Percentiles rank a stretch among this genome's conserved stretches.
These are phyloP conservation scores for Metschnikowia kofuensis DNA, from an alignment of 805 yeast genomes.

Conservation along the genomic window DNA sequence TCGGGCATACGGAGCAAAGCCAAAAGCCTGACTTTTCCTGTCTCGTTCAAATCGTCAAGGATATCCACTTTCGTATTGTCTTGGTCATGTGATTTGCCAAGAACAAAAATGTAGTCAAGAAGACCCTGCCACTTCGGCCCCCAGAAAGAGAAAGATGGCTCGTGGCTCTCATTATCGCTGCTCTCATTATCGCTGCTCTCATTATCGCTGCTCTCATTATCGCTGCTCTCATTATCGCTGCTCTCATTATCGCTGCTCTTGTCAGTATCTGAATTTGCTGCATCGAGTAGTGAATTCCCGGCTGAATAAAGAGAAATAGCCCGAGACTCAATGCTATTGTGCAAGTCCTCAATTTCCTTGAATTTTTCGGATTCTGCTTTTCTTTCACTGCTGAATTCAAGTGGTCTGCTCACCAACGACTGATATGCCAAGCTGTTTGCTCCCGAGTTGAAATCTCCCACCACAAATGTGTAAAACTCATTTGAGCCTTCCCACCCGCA, in stretches of 20 bases:
- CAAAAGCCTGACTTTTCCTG: conserved; percentile 1
- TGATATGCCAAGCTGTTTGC: conserved; percentile 1
- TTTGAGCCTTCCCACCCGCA: neutral
- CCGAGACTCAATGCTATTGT: neutral
- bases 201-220: no score
- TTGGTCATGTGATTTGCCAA: neutral
- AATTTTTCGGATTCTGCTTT: no score
- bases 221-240: no score
- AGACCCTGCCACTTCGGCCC: conserved; percentile 1
- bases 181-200: no score
- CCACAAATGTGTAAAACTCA: neutral
- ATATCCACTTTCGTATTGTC: neutral
- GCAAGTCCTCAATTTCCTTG: neutral
- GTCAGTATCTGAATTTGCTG: no score
- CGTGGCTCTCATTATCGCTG: neutral
- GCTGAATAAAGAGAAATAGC: conserved; percentile 4
- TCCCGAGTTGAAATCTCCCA: conserved; percentile 4
- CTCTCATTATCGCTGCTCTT: no score
- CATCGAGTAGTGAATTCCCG: neutral
- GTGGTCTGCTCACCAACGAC: conserved; percentile 1
- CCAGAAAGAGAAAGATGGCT: conserved; percentile 1
- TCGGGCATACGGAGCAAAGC: conserved; percentile 4
- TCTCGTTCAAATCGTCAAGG: neutral
- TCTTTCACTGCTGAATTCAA: conserved; percentile 7
- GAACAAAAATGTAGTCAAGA: conserved; percentile 3